Conservation (phyloP, 352 stramenopile genomes). For the Elongisporangium prolatum region DNA sequence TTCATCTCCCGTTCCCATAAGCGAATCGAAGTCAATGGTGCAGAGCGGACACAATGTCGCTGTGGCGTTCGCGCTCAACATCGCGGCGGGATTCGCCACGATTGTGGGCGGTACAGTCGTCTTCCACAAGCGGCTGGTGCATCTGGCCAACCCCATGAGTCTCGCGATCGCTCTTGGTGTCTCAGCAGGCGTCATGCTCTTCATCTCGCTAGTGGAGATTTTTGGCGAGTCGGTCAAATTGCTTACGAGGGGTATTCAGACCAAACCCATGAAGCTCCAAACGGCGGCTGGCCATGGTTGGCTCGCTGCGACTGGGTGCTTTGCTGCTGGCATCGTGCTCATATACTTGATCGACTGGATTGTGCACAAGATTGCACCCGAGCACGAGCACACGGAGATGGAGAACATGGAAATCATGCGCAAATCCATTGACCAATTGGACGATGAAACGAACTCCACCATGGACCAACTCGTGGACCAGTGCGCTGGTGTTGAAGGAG, state of each 20-base stretch:
- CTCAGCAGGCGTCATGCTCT: slow-evolving; percentile 72
- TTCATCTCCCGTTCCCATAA: neutral
- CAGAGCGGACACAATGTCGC: slow-evolving; percentile 26
- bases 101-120: slow-evolving; percentile 61
- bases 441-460: slow-evolving; percentile 13
- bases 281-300: slow-evolving; percentile 49
- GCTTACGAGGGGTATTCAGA: slow-evolving; percentile 30
- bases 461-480: slow-evolving; percentile 5
- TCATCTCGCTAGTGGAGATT: slow-evolving; percentile 73
- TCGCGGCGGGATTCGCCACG: slow-evolving; percentile 47
- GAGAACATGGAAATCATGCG: slow-evolving; percentile 25
- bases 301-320: slow-evolving; percentile 76
- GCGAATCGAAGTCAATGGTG: slow-evolving; percentile 13
- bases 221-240: slow-evolving; percentile 33
- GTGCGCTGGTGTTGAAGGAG: neutral
- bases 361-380: slow-evolving; percentile 30
- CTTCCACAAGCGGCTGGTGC: slow-evolving; percentile 58
- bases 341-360: slow-evolving; percentile 45
- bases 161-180: slow-evolving; percentile 83
- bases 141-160: slow-evolving; percentile 41
- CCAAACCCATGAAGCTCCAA: slow-evolving; percentile 20
- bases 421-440: slow-evolving; percentile 21
- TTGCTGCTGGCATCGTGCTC: slow-evolving; percentile 79
- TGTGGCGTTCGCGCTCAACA: slow-evolving; percentile 52
- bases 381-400: slow-evolving; percentile 26